These are phyloP conservation scores for Penicillium antarcticum DNA, from an alignment of 495 filamentous ascomycete genomes.

Conservation along the genomic window DNA sequence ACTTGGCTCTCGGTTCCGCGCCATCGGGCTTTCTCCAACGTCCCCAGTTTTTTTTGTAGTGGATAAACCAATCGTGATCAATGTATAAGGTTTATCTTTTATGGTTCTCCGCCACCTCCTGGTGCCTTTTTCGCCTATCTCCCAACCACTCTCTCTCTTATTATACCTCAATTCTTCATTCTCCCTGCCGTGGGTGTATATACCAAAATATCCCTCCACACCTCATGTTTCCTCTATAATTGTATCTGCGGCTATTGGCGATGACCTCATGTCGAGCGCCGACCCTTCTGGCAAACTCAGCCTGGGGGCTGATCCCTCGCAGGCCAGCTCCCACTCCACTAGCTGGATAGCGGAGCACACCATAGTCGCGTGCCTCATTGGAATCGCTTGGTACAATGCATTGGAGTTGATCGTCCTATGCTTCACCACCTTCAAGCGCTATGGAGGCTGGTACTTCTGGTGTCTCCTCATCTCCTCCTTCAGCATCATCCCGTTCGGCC, in stretches of 20 bases:
- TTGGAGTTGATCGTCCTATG: constrained; percentile 47
- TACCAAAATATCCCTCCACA: neutral
- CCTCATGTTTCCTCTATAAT: constrained; percentile 1
- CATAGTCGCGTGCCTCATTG: constrained; percentile 34
- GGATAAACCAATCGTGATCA: neutral
- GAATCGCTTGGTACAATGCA: constrained; percentile 47
- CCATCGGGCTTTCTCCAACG: neutral
- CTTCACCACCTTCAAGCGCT: constrained; percentile 48
- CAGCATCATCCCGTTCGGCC: constrained; percentile 49
- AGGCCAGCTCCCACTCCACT: neutral
- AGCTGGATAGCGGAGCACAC: constrained; percentile 12
- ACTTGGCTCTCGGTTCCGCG: neutral
- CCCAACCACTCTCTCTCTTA: neutral
- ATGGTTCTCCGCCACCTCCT: constrained; percentile 17
- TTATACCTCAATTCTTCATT: neutral
- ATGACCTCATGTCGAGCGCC: constrained; percentile 24
- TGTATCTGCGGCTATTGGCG: neutral
- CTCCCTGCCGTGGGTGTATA: neutral
- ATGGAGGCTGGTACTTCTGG: constrained; percentile 53
- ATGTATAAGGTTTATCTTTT: neutral
- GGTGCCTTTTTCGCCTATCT: constrained; percentile 20
- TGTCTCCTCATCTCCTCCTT: constrained; percentile 45
- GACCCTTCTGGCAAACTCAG: constrained; percentile 9
- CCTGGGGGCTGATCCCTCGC: constrained; percentile 23
- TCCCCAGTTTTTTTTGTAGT: neutral